Percentiles rank a stretch among this genome's conserved stretches.
Conservation (phyloP, 2,329 filamentous ascomycete genomes). For the Penicillium sp. region DNA sequence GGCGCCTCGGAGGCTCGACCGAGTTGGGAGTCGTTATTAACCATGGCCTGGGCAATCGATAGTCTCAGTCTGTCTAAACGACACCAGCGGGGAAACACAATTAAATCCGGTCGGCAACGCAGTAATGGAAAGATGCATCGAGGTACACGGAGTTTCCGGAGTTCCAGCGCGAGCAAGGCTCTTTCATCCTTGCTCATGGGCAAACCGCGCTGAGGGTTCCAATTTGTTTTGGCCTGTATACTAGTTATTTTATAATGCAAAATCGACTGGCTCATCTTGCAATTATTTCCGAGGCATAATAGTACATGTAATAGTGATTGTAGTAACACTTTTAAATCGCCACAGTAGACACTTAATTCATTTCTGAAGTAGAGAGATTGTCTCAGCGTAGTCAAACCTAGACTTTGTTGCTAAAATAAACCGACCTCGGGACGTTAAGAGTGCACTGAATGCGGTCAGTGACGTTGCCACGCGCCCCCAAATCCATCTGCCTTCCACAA, state of each 20-base stretch:
- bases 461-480: constrained; percentile 26
- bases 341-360: neutral
- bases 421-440: constrained; percentile 6
- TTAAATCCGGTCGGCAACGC: constrained; percentile 35
- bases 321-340: too few species aligned
- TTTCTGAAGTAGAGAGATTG: neutral
- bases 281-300: neutral
- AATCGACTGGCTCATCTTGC: constrained; percentile 15
- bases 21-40: constrained; percentile 48
- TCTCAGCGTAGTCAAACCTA: neutral
- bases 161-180: constrained; percentile 33
- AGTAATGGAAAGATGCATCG: constrained; percentile 34
- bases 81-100: constrained; percentile 24
- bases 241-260: constrained; percentile 13
- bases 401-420: neutral
- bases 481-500: constrained; percentile 3
- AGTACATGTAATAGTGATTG: neutral
- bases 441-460: constrained; percentile 26
- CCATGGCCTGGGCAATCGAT: constrained; percentile 47
- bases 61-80: constrained; percentile 40
- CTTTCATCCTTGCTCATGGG: constrained; percentile 22
- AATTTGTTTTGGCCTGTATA: constrained; percentile 22
- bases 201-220: constrained; percentile 27
- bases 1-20: constrained; percentile 31
- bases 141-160: constrained; percentile 42